phyloP scores from a whole-genome alignment of 176 grass and related monocot genomes.

The Cocos nucifera region DNA sequence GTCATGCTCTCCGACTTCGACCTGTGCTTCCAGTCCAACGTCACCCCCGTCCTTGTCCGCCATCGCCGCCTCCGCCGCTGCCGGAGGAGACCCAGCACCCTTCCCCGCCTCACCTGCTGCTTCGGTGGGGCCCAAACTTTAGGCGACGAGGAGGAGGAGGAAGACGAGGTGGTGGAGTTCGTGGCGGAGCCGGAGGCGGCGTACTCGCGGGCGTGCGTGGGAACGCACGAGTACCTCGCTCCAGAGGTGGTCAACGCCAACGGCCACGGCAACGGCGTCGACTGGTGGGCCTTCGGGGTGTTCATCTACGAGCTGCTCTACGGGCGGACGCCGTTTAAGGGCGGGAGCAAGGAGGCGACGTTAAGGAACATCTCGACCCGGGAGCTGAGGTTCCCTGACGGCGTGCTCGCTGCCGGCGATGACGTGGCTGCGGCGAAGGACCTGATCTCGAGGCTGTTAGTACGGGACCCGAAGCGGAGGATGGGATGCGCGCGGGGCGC shows the following conservation, averaged over 20 bases:
- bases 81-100: neutral
- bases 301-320: slow-evolving; percentile 91
- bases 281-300: slow-evolving; percentile 95
- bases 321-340: slow-evolving; percentile 87
- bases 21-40: slow-evolving; percentile 55
- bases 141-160: slow-evolving; percentile 9
- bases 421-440: slow-evolving; percentile 49
- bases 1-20: slow-evolving; percentile 91
- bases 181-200: slow-evolving; percentile 68
- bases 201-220: slow-evolving; percentile 72
- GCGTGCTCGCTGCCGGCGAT: slow-evolving; percentile 14
- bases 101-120: neutral
- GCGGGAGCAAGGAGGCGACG: slow-evolving; percentile 63
- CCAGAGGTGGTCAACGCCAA: slow-evolving; percentile 66
- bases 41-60: slow-evolving; percentile 44
- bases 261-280: slow-evolving; percentile 81
- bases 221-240: slow-evolving; percentile 90
- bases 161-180: slow-evolving; percentile 53
- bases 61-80: slow-evolving; percentile 33
- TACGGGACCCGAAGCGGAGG: slow-evolving; percentile 60
- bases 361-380: slow-evolving; percentile 75
- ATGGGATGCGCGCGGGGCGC: slow-evolving; percentile 62
- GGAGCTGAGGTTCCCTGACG: slow-evolving; percentile 56
- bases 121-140: neutral
- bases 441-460: slow-evolving; percentile 50